Conservation (phyloP, 176 grass and related monocot species). For the Urochloa ruziziensis region DNA sequence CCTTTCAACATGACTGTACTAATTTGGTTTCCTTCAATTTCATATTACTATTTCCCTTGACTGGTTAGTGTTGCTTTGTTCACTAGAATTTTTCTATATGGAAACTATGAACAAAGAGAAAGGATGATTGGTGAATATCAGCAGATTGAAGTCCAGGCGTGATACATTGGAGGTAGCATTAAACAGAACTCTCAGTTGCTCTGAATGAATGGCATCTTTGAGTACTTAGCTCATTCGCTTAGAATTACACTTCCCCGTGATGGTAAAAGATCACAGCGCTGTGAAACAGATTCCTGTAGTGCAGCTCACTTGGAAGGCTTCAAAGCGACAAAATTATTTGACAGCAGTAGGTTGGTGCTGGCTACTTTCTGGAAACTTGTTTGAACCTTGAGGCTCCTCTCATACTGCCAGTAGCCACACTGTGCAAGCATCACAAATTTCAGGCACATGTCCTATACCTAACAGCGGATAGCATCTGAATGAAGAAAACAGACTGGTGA, state of each 20-base stretch:
- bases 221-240: constrained; percentile 7
- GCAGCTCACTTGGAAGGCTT: neutral
- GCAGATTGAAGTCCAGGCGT: neutral
- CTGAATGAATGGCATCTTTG: neutral
- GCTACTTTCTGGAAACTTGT: constrained; percentile 17
- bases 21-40: neutral
- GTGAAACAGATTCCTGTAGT: neutral
- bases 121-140: neutral
- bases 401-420: neutral
- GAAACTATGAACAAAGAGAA: neutral
- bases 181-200: neutral
- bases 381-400: neutral
- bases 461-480: neutral
- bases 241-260: neutral
- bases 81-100: neutral
- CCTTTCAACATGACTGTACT: neutral
- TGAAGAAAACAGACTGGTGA: neutral
- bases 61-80: neutral
- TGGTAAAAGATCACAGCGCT: neutral
- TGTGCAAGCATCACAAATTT: neutral
- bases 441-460: neutral
- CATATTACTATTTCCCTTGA: constrained; percentile 2
- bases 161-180: neutral
- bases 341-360: neutral
- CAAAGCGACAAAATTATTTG: neutral